Conservation (phyloP, 352 stramenopile genomes). For the Aphanomyces euteiches region DNA sequence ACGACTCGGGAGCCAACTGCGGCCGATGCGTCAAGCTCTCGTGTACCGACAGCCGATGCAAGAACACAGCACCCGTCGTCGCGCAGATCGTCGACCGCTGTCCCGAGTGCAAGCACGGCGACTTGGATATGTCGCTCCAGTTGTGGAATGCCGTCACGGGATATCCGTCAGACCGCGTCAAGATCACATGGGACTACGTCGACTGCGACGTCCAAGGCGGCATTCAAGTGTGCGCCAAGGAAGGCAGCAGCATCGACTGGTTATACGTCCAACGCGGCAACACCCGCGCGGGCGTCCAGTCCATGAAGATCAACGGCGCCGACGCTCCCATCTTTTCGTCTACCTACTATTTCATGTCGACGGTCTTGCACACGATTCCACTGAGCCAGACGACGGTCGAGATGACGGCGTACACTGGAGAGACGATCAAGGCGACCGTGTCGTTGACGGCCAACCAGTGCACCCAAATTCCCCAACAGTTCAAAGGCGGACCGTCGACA, state of each 20-base stretch:
- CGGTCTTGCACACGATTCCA: slow-evolving; percentile 29
- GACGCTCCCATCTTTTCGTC: slow-evolving; percentile 40
- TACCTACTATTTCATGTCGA: slow-evolving; percentile 42
- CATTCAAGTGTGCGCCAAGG: slow-evolving; percentile 65
- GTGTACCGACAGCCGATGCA: slow-evolving; percentile 52
- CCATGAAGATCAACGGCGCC: slow-evolving; percentile 49
- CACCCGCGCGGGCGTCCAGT: slow-evolving; percentile 46
- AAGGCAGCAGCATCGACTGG: slow-evolving; percentile 62
- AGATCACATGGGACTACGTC: slow-evolving; percentile 59
- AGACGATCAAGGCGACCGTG: slow-evolving; percentile 39
- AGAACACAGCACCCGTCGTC: slow-evolving; percentile 43
- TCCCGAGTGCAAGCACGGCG: slow-evolving; percentile 64
- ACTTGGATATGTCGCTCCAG: slow-evolving; percentile 55
- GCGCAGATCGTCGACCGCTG: slow-evolving; percentile 63
- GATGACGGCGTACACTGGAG: slow-evolving; percentile 39
- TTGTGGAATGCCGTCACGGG: slow-evolving; percentile 72
- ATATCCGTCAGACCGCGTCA: slow-evolving; percentile 37
- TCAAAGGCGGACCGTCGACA: slow-evolving; percentile 18
- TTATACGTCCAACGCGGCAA: slow-evolving; percentile 61
- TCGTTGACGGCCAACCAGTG: slow-evolving; percentile 36
- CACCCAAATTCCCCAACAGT: slow-evolving; percentile 38
- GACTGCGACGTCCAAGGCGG: slow-evolving; percentile 53
- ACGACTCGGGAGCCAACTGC: slow-evolving; percentile 52
- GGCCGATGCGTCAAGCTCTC: slow-evolving; percentile 63
- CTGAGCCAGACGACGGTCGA: slow-evolving; percentile 33